Base-by-base conservation (phyloP, 495 filamentous ascomycete genomes). In the Hypomontagnella monticulosa region DNA sequence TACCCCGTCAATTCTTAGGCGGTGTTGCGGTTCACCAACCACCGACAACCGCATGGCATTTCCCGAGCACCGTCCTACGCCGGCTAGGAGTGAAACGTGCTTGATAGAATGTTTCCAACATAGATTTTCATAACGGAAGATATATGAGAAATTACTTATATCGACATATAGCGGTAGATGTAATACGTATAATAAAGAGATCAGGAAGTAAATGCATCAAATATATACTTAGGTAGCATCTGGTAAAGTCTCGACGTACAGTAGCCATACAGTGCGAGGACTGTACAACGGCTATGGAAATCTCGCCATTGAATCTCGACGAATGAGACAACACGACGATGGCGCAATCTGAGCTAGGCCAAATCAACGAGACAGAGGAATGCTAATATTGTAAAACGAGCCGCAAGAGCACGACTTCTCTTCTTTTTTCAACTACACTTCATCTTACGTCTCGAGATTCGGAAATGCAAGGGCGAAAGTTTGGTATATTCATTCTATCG, bases 271-370 rank as follows among this genome's bases (percentile, higher is more conserved):
- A 47, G 61, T 65, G 6, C 16, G 16, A 0, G 48, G 20, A 69
- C 64, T 18, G 60, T 58, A 44, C 23, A 46, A 9, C 34, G 40
- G 15, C 19, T 18, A 32, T 56, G 49, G 41, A 46, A 61, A 66
- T 66, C 53, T 70, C 57, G 33, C 19, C 62, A 70, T 52, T 51
- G 14, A 43, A 12, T 10, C 10, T 34, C 11, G 62, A 47, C 67
- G 50, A 70, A 70, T 70, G 61, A 61, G 51, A 66, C 40, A 61
- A 54, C 23, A 66, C 38, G 33, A 34, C 47, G 46, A 74, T 74
- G 63, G 69, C 59, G 71, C 71, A 72, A 74, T 74, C 61, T 36
- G 59, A 63, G 69, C 71, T 72, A 74, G 57, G 30, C 69, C 65
- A 55, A 65, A 64, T 66, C 41, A 49, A 66, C 61, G 19, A 53